These are phyloP conservation scores for Ustilago crameri DNA, from an alignment of 1,284 basidiomycete species.

Conservation along the genomic window DNA sequence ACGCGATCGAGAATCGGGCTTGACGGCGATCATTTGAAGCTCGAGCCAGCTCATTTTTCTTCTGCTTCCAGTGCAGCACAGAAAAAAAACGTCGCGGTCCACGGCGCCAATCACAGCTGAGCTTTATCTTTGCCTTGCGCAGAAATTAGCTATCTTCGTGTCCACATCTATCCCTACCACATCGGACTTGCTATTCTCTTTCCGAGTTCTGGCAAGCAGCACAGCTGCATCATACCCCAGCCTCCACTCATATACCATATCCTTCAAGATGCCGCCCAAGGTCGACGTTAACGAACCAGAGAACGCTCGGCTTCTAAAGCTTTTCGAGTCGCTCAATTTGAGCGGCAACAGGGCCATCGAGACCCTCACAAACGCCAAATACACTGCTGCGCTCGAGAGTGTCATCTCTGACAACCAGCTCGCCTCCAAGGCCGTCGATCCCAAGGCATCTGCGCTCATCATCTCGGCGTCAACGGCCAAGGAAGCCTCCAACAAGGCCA, in stretches of 20 bases:
- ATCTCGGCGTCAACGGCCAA: slow-evolving; percentile 74
- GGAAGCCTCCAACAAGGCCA: slow-evolving; percentile 74
- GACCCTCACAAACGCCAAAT: slow-evolving; percentile 64
- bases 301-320: slow-evolving; percentile 72
- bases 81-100: background rate
- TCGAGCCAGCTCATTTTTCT: slow-evolving; percentile 24
- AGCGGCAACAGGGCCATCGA: slow-evolving; percentile 83
- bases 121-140: background rate
- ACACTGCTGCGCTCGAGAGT: slow-evolving; percentile 73
- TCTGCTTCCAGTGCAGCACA: background rate
- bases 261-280: slow-evolving; percentile 71
- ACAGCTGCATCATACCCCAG: slow-evolving; percentile 9
- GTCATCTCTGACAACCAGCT: slow-evolving; percentile 73
- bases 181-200: background rate
- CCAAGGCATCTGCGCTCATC: slow-evolving; percentile 82
- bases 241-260: background rate
- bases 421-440: slow-evolving; percentile 73
- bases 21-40: slow-evolving; percentile 5
- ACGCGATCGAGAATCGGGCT: slow-evolving; percentile 18
- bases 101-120: background rate
- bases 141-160: background rate
- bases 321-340: slow-evolving; percentile 84
- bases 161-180: background rate
- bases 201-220: slow-evolving; percentile 12
- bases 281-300: slow-evolving; percentile 72